Conservation (phyloP, 345 rosid species). For the Arabis alpina region DNA sequence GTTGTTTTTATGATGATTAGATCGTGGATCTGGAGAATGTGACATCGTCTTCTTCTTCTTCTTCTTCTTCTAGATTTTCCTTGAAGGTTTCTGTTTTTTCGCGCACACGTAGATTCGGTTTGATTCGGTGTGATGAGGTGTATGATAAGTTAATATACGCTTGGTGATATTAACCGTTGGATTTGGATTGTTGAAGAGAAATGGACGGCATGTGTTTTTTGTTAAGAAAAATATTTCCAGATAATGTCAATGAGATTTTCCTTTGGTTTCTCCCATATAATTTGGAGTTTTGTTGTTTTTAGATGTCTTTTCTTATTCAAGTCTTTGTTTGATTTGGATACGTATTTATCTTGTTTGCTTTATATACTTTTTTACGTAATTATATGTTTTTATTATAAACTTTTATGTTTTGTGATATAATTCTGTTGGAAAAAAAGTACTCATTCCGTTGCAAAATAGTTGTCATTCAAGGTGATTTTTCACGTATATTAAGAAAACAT, state of each 20-base stretch:
- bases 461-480: no score
- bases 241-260: constrained; percentile 19
- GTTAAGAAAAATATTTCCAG: neutral
- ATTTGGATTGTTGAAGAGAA: neutral
- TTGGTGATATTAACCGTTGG: constrained; percentile 21
- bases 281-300: neutral
- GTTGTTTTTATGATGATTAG: constrained; percentile 9
- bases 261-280: neutral
- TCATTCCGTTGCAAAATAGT: no score
- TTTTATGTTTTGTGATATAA: no score
- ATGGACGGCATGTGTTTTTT: neutral
- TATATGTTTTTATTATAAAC: no score
- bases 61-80: constrained; percentile 25
- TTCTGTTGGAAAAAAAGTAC: no score
- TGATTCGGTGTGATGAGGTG: neutral
- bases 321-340: constrained; percentile 3
- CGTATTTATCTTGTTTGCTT: neutral
- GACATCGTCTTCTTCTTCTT: constrained; percentile 36
- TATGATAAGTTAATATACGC: constrained; percentile 1
- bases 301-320: neutral
- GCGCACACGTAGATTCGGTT: constrained; percentile 38
- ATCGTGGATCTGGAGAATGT: constrained; percentile 40
- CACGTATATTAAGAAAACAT: no score
- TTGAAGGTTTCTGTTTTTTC: constrained; percentile 38
- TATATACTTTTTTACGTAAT: neutral